Evolutionary conservation across 768 basidiomycete species (phyloP).

Genomic region (Rhodosporidiobolus odoratus): DNA sequence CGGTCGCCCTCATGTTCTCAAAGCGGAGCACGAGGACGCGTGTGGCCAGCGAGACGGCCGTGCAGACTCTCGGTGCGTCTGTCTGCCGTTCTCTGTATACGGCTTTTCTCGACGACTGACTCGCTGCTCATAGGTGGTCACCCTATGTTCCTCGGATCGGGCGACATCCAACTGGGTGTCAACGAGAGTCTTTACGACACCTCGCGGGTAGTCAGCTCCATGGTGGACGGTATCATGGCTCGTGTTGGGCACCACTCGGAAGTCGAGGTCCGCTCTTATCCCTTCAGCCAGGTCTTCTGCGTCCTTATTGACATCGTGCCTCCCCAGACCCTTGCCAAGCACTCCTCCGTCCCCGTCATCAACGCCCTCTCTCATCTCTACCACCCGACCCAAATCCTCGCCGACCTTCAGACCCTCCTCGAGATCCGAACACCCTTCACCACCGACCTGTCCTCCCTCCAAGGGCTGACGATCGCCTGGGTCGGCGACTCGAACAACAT

Average conservation of each 20-base stretch:
- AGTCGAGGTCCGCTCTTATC: conserved; percentile 63
- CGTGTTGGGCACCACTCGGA: conserved; percentile 88
- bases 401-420: conserved; percentile 83
- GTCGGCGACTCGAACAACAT: conserved; percentile 94
- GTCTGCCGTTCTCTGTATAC: background rate
- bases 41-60: conserved; percentile 76
- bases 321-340: conserved; percentile 74
- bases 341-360: conserved; percentile 88
- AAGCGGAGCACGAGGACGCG: conserved; percentile 93
- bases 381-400: conserved; percentile 94
- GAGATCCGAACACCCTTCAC: conserved; percentile 51
- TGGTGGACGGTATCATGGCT: conserved; percentile 96
- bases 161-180: conserved; percentile 92
- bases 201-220: conserved; percentile 79
- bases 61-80: conserved; percentile 60
- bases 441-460: conserved; percentile 50
- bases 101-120: background rate
- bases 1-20: conserved; percentile 81
- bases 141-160: conserved; percentile 78
- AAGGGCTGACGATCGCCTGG: conserved; percentile 82
- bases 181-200: conserved; percentile 84
- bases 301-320: background rate
- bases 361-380: conserved; percentile 93
- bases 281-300: background rate
- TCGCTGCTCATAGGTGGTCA: conserved; percentile 52